Conservation (phyloP, 1,139 yeast genomes). For the Saccharomyces pastorianus region DNA sequence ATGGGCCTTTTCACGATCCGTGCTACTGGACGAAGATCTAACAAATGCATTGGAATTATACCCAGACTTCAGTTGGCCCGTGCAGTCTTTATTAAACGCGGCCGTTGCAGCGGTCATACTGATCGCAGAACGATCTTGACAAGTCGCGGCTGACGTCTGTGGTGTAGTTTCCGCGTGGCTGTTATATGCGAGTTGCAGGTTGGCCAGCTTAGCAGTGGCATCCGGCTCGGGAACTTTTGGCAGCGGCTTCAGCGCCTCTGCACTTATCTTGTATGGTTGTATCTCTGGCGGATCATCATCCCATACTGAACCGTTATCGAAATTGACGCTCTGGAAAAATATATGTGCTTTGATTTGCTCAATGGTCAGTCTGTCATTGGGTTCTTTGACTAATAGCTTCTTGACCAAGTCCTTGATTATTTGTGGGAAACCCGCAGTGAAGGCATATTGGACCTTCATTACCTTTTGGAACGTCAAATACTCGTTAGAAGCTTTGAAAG, state of each 20-base stretch:
- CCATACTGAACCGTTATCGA: slow-evolving; percentile 60
- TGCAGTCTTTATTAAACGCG: neutral
- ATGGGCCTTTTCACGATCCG: neutral
- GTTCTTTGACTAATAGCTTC: slow-evolving; percentile 53
- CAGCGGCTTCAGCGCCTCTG: slow-evolving; percentile 38
- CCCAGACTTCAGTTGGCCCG: neutral
- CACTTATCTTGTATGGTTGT: slow-evolving; percentile 57
- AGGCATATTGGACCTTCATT: slow-evolving; percentile 67
- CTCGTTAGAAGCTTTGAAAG: slow-evolving; percentile 87
- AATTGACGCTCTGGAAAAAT: slow-evolving; percentile 60
- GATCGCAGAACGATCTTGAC: neutral
- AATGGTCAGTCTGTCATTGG: slow-evolving; percentile 59
- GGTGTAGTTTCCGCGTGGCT: neutral
- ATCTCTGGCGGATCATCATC: slow-evolving; percentile 58
- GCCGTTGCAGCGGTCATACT: neutral
- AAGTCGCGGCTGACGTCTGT: neutral
- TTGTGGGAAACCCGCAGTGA: slow-evolving; percentile 66
- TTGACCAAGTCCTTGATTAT: slow-evolving; percentile 63
- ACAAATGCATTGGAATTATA: neutral
- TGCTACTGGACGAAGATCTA: neutral
- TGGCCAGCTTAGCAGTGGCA: neutral
- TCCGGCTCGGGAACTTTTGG: slow-evolving; percentile 17
- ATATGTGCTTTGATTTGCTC: slow-evolving; percentile 67
- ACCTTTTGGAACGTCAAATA: slow-evolving; percentile 88
- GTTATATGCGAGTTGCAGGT: neutral